These are phyloP conservation scores for Microthyrium microscopicum DNA, from an alignment of 2,329 filamentous ascomycete species.

Conservation along the genomic window DNA sequence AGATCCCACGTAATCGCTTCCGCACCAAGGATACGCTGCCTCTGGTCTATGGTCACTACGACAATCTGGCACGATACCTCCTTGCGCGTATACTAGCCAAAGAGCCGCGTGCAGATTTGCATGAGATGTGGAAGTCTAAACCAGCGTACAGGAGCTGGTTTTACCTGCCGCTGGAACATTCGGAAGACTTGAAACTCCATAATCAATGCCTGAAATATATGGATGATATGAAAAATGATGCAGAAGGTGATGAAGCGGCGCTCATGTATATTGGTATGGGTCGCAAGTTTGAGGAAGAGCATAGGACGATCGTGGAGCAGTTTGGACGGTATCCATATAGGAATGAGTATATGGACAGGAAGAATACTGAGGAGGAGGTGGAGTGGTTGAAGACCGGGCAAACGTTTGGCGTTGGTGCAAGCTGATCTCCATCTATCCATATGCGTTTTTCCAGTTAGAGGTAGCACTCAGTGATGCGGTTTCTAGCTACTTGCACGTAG, in stretches of 20 bases:
- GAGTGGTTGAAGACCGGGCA: slow-evolving; percentile 31
- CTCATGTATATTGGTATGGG: slow-evolving; percentile 15
- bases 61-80: slow-evolving; percentile 35
- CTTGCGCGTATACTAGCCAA: slow-evolving; percentile 20
- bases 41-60: slow-evolving; percentile 38
- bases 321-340: slow-evolving; percentile 46
- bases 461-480: no score
- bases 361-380: slow-evolving; percentile 32
- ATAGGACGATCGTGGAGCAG: slow-evolving; percentile 31
- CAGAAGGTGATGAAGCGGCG: slow-evolving; percentile 15
- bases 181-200: slow-evolving; percentile 33
- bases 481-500: no score
- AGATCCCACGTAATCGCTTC: slow-evolving; percentile 45
- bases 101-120: slow-evolving; percentile 15
- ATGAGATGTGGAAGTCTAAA: slow-evolving; percentile 16
- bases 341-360: slow-evolving; percentile 34
- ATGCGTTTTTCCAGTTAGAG: no score
- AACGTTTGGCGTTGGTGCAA: slow-evolving; percentile 20
- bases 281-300: slow-evolving; percentile 22
- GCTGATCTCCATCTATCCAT: no score
- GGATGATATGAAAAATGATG: slow-evolving; percentile 17
- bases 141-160: slow-evolving; percentile 36
- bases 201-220: slow-evolving; percentile 20
- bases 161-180: slow-evolving; percentile 43
- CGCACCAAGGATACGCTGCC: slow-evolving; percentile 28